Conservation (phyloP, 2,329 filamentous ascomycete genomes). For the Cladosporium sp. region DNA sequence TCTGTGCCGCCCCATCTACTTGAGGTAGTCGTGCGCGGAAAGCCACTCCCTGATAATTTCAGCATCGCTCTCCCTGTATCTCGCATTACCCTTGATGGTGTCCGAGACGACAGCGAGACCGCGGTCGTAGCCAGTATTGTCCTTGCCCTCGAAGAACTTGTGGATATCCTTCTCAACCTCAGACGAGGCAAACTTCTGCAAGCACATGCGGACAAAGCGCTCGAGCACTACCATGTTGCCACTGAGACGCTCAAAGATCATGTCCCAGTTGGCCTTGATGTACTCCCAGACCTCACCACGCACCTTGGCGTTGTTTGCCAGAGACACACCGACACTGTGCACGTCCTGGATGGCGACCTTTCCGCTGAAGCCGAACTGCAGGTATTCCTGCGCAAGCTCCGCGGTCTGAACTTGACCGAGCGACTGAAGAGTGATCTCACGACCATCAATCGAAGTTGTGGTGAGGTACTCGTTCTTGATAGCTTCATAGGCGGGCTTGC, state of each 20-base stretch:
- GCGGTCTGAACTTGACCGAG: conserved; percentile 69
- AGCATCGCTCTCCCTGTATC: conserved; percentile 75
- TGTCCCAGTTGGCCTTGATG: conserved; percentile 77
- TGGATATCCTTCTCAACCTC: conserved; percentile 71
- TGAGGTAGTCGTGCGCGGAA: conserved; percentile 54
- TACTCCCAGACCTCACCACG: conserved; percentile 79
- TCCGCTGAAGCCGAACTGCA: conserved; percentile 74
- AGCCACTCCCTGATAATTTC: conserved; percentile 76
- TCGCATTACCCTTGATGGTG: conserved; percentile 75
- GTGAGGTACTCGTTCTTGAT: conserved; percentile 81
- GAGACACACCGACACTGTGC: conserved; percentile 70
- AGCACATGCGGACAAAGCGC: conserved; percentile 73
- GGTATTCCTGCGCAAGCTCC: conserved; percentile 63
- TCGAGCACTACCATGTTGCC: conserved; percentile 84
- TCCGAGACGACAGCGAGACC: conserved; percentile 82
- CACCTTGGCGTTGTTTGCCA: conserved; percentile 69
- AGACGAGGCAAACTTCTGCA: conserved; percentile 73
- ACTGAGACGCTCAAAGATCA: conserved; percentile 66
- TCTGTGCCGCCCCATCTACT: neutral
- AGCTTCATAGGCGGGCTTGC: conserved; percentile 63
- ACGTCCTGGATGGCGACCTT: conserved; percentile 83
- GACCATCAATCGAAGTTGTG: conserved; percentile 83
- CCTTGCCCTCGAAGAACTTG: conserved; percentile 79
- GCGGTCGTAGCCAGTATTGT: conserved; percentile 80
- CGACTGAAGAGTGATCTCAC: conserved; percentile 74